These are phyloP conservation scores for Mortierella sp. DNA, from an alignment of 371 early-diverging fungal species.

Conservation along the genomic window DNA sequence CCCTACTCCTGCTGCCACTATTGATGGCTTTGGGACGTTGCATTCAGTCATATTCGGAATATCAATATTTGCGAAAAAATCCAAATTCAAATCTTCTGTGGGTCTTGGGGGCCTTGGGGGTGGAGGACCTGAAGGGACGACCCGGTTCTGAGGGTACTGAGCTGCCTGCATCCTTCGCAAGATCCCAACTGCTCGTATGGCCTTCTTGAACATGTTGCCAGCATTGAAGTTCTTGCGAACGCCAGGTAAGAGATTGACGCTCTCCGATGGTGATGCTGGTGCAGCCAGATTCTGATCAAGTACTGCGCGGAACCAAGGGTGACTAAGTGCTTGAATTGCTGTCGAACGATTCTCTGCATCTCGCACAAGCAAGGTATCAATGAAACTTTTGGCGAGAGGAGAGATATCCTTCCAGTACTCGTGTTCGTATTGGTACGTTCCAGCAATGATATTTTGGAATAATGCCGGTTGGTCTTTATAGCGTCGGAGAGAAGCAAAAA, in stretches of 20 bases:
- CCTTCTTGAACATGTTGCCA: slow-evolving; percentile 76
- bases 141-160: neutral
- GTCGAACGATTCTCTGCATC: slow-evolving; percentile 76
- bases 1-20: neutral
- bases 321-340: slow-evolving; percentile 76
- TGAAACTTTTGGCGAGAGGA: slow-evolving; percentile 81
- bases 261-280: slow-evolving; percentile 42
- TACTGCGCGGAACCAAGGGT: slow-evolving; percentile 71
- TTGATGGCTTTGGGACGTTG: too few species aligned
- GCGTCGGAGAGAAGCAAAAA: neutral
- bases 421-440: slow-evolving; percentile 78
- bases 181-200: slow-evolving; percentile 59
- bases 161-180: slow-evolving; percentile 36
- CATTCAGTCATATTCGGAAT: too few species aligned
- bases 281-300: slow-evolving; percentile 49
- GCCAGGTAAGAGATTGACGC: slow-evolving; percentile 73
- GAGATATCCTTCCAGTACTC: slow-evolving; percentile 77
- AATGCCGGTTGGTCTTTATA: slow-evolving; percentile 65
- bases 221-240: slow-evolving; percentile 88
- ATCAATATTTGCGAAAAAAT: too few species aligned
- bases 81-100: too few species aligned
- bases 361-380: slow-evolving; percentile 76
- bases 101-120: neutral
- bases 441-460: slow-evolving; percentile 70
- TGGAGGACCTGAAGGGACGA: neutral